Percentiles rank a stretch among this genome's conserved stretches.
These are phyloP conservation scores for Candida ovalis DNA, from an alignment of 805 yeast genomes.

Conservation along the genomic window DNA sequence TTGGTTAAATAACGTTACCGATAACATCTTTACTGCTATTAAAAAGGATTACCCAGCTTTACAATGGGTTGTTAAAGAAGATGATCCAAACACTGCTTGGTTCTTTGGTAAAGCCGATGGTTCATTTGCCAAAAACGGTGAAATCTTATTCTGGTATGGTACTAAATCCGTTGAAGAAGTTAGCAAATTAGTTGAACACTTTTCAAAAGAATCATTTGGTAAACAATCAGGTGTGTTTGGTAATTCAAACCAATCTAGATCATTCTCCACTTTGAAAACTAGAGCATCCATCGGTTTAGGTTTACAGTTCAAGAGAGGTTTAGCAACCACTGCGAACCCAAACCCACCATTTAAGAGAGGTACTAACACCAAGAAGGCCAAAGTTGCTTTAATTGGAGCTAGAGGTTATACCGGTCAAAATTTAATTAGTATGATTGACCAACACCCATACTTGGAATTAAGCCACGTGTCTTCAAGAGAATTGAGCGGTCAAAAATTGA, in stretches of 20 bases:
- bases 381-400: slow-evolving; percentile 95
- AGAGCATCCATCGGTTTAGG: slow-evolving; percentile 9
- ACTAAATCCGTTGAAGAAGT: slow-evolving; percentile 59
- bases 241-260: slow-evolving; percentile 31
- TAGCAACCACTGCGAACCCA: slow-evolving; percentile 47
- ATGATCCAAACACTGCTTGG: slow-evolving; percentile 88
- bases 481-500: slow-evolving; percentile 77
- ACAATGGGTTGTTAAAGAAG: slow-evolving; percentile 89
- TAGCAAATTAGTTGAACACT: slow-evolving; percentile 57
- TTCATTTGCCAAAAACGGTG: slow-evolving; percentile 83
- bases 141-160: slow-evolving; percentile 94
- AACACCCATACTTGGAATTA: slow-evolving; percentile 83
- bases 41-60: slow-evolving; percentile 67
- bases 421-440: slow-evolving; percentile 78
- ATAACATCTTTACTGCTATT: slow-evolving; percentile 83
- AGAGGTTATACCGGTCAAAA: slow-evolving; percentile 98
- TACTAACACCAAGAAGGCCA: slow-evolving; percentile 55
- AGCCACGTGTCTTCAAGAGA: slow-evolving; percentile 96
- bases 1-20: slow-evolving; percentile 97
- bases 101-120: slow-evolving; percentile 92
- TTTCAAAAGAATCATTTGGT: slow-evolving; percentile 39
- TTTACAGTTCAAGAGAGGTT: slow-evolving; percentile 23
- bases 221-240: slow-evolving; percentile 46
- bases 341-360: slow-evolving; percentile 71
- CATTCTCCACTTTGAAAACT: slow-evolving; percentile 20